A percentile compares a stretch with the other conserved stretches of the same genome.
These are phyloP conservation scores for Obelidium mucronatum DNA, from an alignment of 192 early-diverging fungal species.

Conservation along the genomic window DNA sequence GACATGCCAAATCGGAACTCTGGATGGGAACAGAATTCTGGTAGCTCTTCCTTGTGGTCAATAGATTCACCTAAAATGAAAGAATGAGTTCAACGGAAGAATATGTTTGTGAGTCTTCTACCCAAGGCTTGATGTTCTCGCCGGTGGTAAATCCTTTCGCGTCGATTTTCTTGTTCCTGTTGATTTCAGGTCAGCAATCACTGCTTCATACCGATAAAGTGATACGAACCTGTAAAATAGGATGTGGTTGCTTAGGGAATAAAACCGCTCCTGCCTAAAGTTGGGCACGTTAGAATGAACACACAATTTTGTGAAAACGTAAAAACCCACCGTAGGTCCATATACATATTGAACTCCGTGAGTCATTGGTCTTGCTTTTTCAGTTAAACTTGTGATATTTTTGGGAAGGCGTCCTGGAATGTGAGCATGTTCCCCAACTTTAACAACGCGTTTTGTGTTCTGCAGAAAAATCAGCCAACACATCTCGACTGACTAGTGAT, in stretches of 20 bases:
- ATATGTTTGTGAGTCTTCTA: not conserved
- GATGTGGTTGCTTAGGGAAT: constrained; percentile 34
- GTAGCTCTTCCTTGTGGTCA: constrained; percentile 25
- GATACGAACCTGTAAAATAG: constrained; percentile 2
- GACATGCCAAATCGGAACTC: constrained; percentile 48
- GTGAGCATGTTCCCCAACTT: constrained; percentile 5
- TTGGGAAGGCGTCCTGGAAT: constrained; percentile 31
- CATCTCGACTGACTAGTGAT: too few relatives aligned
- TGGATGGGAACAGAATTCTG: constrained; percentile 36
- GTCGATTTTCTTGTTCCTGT: constrained; percentile 35
- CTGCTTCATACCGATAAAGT: not conserved
- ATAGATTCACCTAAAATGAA: constrained; percentile 31
- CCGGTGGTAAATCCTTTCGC: constrained; percentile 46
- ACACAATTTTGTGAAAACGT: too few relatives aligned
- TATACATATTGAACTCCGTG: constrained; percentile 31
- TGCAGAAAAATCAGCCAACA: not conserved
- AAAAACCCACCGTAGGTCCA: constrained; percentile 23
- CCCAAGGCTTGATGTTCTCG: constrained; percentile 47
- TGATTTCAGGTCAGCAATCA: not conserved
- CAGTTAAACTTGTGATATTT: constrained; percentile 35
- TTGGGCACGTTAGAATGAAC: too few relatives aligned
- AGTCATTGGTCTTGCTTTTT: constrained; percentile 33
- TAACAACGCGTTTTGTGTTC: constrained; percentile 9
- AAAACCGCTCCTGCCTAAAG: constrained; percentile 44
- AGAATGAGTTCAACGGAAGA: not conserved